Base-by-base conservation (phyloP, 805 yeast species). In the Lipomyces sp. region DNA sequence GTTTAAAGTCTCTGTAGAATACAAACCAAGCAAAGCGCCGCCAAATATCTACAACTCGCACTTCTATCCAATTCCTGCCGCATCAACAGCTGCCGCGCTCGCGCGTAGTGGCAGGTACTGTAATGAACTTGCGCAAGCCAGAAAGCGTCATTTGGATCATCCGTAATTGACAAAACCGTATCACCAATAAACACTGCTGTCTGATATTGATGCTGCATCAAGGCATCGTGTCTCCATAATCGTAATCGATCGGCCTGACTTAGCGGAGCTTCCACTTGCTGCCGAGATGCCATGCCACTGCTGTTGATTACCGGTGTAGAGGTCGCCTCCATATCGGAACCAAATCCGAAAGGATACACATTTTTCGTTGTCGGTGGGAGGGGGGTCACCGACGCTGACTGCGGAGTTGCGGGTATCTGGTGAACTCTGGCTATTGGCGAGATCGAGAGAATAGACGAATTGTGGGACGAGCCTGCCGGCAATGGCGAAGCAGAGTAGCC, bases 121-220 rank as follows among this genome's bases (percentile, higher is more conserved):
- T 86, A 91, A 76, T 89, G 87, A 3, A 90, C 96, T 79, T 94
- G 97, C 0, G 97, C 97, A 37, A 94, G 81, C 97, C 98, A 93
- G 77, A 92, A 94, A 10, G 97, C 97, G 76, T 94, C 98, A 74
- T 89, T 90, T 13, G 97, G 90, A 74, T 93, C 97, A 66, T 74
- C 71, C 6, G 98, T 92, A 67, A 95, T 79, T 0, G 92, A 85
- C 53, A 91, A 82, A 6, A 95, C 90, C 73, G 93, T 94, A 78
- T 95, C 97, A 15, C 97, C 98, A 34, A 95, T 85, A 75, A 87
- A 92, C 73, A 89, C 94, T 0, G 98, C 98, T 0, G 98, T 91
- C 55, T 83, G 83, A 76, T 90, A 90, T 69, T 92, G 96, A 76
- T 93, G 98, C 73, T 93, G 97, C 88, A 90, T 87, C 64, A 90